These are phyloP conservation scores for Rhinocladiella mackenziei DNA, from an alignment of 2,329 filamentous ascomycete species.

Conservation along the genomic window DNA sequence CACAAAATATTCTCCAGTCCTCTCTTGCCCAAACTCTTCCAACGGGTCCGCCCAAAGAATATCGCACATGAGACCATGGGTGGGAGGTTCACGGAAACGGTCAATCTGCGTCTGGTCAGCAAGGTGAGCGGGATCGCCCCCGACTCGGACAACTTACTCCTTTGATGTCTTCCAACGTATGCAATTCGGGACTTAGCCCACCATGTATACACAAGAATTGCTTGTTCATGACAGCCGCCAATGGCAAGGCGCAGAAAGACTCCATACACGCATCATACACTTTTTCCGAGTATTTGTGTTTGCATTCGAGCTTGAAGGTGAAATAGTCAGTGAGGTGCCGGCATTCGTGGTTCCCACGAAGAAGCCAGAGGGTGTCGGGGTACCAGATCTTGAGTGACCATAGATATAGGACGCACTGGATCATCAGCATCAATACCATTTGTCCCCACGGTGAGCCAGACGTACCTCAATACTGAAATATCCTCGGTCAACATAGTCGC, in stretches of 20 bases:
- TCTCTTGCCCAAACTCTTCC: conserved; percentile 98
- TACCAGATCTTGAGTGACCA: conserved; percentile 99
- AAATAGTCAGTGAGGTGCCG: conserved; percentile 99
- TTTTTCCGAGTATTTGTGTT: conserved; percentile 97
- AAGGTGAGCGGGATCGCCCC: conserved; percentile 28
- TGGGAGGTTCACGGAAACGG: conserved; percentile 94
- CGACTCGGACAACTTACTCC: conserved; percentile 66
- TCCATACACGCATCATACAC: conserved; percentile 99
- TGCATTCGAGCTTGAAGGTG: conserved; percentile 99
- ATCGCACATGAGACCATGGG: conserved; percentile 97
- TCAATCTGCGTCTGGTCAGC: conserved; percentile 73
- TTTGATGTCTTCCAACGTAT: conserved; percentile 91
- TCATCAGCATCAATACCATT: conserved; percentile 33
- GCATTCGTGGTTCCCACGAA: conserved; percentile 97
- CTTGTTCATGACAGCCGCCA: conserved; percentile 99
- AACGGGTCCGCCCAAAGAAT: conserved; percentile 98
- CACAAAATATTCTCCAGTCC: conserved; percentile 93
- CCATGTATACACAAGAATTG: conserved; percentile 98
- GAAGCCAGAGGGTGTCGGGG: conserved; percentile 91
- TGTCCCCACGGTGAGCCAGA: conserved; percentile 3
- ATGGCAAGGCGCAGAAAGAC: conserved; percentile 87
- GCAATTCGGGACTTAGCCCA: conserved; percentile 89
- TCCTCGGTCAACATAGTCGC: conserved; percentile 95
- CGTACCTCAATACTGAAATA: conserved; percentile 93
- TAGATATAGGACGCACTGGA: conserved; percentile 84